Evolutionary conservation across 1,284 basidiomycete genomes (phyloP), one percentile per base, ranked within the genome.

Genomic region (Microbotryum scabiosae): DNA sequence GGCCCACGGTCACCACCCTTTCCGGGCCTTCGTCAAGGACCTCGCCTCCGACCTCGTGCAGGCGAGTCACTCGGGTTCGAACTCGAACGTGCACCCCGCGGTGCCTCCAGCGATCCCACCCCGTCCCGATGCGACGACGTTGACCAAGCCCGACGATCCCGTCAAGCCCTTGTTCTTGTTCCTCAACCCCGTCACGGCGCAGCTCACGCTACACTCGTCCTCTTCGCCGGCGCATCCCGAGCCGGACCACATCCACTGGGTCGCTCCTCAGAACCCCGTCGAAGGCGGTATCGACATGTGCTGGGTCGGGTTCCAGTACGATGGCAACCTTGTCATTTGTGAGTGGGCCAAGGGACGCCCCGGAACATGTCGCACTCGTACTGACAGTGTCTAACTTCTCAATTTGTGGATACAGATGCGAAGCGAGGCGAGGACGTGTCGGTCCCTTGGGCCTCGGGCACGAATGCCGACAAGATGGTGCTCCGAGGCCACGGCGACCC

Each of bases 121-220:
- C 10, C 61, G 67, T 8, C 65, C 56, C 26, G 48, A 41, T 49
- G 18, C 51, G 20, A 36, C 54, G 16, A 36, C 57, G 26, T 6
- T 32, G 28, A 28, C 26, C 48, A 12, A 3, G 4, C 6, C 21
- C 46, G 36, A 43, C 21, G 36, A 3, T 32, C 21, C 46, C 25
- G 21, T 41, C 25, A 21, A 23, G 28, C 57, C 63, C 16, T 62
- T 62, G 6, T 69, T 62, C 58, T 60, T 72, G 5, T 71, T 56
- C 60, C 63, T 71, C 44, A 59, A 65, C 18, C 66, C 67, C 23
- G n/a, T 50, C 10, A 70, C 71, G 8, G 61, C 60, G 20, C 68
- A 71, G 53, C 65, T 71, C 21, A 54, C 68, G 44, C 59, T 72
- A 14, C 71, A 72, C 52, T 66, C 69, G 5, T 71, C 70, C 3